Evolutionary conservation across 2,329 filamentous ascomycete genomes (phyloP).

Genomic region (Talaromyces amestolkiae): DNA sequence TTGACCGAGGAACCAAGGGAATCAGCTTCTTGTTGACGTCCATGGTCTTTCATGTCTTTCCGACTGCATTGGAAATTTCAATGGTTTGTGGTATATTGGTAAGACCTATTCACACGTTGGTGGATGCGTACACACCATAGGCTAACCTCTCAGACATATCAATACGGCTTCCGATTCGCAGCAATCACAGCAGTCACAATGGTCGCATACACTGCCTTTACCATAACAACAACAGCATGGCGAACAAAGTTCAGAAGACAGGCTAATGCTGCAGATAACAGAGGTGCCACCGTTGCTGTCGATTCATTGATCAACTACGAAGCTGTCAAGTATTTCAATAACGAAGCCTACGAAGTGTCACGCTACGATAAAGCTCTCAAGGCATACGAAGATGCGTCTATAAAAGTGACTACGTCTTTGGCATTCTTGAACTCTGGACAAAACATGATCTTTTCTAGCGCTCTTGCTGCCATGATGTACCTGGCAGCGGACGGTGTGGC

Average conservation of each 20-base stretch:
- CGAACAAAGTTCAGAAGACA: constrained; percentile 93
- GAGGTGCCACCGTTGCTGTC: constrained; percentile 88
- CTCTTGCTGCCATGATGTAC: constrained; percentile 97
- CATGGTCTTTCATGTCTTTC: constrained; percentile 97
- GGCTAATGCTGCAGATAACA: constrained; percentile 94
- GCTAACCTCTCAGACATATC: constrained; percentile 64
- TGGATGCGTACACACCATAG: background rate
- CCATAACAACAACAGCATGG: constrained; percentile 94
- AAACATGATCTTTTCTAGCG: constrained; percentile 93
- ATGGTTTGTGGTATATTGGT: constrained; percentile 92
- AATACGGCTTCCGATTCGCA: constrained; percentile 90
- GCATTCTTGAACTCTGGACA: constrained; percentile 92
- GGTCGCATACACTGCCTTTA: constrained; percentile 93
- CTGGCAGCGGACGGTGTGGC: constrained; percentile 88
- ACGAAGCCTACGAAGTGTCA: constrained; percentile 88
- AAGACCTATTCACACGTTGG: constrained; percentile 23
- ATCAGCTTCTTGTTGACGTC: constrained; percentile 96
- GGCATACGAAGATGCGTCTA: constrained; percentile 87
- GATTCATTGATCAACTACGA: constrained; percentile 99
- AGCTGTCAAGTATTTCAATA: constrained; percentile 99
- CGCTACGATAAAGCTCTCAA: constrained; percentile 85
- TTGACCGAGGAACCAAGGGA: constrained; percentile 95
- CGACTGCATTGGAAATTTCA: constrained; percentile 87
- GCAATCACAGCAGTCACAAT: constrained; percentile 87
- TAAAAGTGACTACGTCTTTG: constrained; percentile 93